These are phyloP conservation scores for Leucocoprinus sp. DNA, from an alignment of 768 basidiomycete species.

Conservation along the genomic window DNA sequence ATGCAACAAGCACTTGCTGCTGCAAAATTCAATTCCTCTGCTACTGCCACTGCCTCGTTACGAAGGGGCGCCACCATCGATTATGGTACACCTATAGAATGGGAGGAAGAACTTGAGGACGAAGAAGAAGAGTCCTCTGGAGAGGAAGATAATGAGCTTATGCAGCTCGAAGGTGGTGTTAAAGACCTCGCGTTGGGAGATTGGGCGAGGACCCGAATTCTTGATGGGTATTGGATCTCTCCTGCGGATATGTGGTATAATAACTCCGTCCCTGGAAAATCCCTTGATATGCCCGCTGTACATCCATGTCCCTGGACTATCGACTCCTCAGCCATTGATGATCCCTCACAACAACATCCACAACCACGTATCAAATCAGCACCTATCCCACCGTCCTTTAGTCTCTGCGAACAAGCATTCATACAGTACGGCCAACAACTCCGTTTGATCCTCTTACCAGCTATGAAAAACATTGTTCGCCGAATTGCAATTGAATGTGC, in stretches of 20 bases:
- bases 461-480: conserved; percentile 63
- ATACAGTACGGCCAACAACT: conserved; percentile 51
- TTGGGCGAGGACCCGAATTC: conserved; percentile 62
- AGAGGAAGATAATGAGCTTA: conserved; percentile 35
- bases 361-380: conserved; percentile 42
- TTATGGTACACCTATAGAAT: conserved; percentile 9
- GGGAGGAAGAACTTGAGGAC: conserved; percentile 25
- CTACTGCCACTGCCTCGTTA: too few species aligned
- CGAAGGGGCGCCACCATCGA: background rate
- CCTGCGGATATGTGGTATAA: conserved; percentile 66
- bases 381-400: conserved; percentile 50
- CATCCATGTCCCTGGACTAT: conserved; percentile 63
- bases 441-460: conserved; percentile 50
- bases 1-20: conserved; percentile 64
- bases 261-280: conserved; percentile 29
- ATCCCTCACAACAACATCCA: conserved; percentile 26
- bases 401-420: conserved; percentile 59
- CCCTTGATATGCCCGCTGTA: conserved; percentile 27
- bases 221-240: conserved; percentile 71
- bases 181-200: conserved; percentile 56
- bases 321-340: conserved; percentile 21
- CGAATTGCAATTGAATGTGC: conserved; percentile 57
- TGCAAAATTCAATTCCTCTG: background rate
- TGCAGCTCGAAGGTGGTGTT: conserved; percentile 31
- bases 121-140: conserved; percentile 31